Evolutionary conservation across 345 rosid genomes (phyloP), one percentile per base, ranked within the genome.

Genomic region (Gossypium thurberi): DNA sequence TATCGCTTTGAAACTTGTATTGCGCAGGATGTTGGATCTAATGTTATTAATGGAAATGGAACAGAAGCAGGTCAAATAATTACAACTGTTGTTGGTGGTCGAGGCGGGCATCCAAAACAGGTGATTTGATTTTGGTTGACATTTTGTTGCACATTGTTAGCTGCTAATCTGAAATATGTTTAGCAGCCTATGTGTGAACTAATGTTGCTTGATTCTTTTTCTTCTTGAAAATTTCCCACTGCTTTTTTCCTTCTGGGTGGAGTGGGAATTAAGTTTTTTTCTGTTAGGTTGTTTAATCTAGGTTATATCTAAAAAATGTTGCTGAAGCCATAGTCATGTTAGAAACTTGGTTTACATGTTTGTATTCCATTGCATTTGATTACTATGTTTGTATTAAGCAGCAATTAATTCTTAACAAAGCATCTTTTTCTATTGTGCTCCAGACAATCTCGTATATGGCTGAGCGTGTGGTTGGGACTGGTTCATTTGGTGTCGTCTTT

Each of bases 91-190:
- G 79, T 93, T 8, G 92, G 97, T 58, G 98, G 97, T 77, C 88
- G 78, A 76, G 87, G 89, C 76, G 99, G 99, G 74, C 86, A 87
- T 72, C 95, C 99, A 18, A 93, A 96, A 81, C 97, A 96, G 98
- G 99, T 96, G 53, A 78, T 62, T 33, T n/a, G 12, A 44, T 50
- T 28, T 63, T 37, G 37, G 40, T 53, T 62, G 71, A 15, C 69
- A 33, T 70, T 60, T 55, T 8, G 25, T 40, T 14, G 46, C 67
- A 17, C 47, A 59, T 46, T 13, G 17, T 20, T 66, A 10, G 43
- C 23, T 46, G 18, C 46, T 21, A 43, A 12, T 46, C 66, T 44
- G 14, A 28, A 28, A 28, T 69, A 50, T 50, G 25, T 28, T 50
- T 59, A 23, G 57, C 15, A 58, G 43, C 20, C 48, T 33, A 23